These are phyloP conservation scores for Boletus patriciae DNA, from an alignment of 768 basidiomycete genomes.

Conservation along the genomic window DNA sequence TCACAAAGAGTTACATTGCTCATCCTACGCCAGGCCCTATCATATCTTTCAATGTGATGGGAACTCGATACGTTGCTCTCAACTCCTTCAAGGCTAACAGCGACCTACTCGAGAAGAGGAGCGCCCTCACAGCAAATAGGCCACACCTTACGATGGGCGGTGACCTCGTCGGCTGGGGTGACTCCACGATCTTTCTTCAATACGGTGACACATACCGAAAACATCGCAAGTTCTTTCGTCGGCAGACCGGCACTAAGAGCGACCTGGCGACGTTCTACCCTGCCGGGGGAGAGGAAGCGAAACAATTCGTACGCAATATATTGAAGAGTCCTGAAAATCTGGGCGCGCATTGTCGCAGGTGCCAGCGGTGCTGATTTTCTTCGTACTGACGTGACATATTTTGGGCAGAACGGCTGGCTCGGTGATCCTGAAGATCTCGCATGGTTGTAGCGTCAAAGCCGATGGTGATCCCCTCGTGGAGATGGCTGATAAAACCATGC, in stretches of 20 bases:
- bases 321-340: constrained; percentile 3
- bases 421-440: constrained; percentile 35
- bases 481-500: constrained; percentile 25
- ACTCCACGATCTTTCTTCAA: constrained; percentile 3
- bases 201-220: constrained; percentile 7
- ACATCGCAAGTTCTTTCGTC: constrained; percentile 9
- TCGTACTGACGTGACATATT: background rate
- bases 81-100: constrained; percentile 40
- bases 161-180: constrained; percentile 22
- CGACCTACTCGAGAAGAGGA: constrained; percentile 16
- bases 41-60: constrained; percentile 30
- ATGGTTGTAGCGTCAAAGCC: constrained; percentile 36
- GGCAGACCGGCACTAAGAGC: constrained; percentile 7
- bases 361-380: background rate
- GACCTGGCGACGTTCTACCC: constrained; percentile 4
- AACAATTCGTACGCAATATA: constrained; percentile 3
- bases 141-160: constrained; percentile 12
- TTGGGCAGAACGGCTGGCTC: constrained; percentile 34
- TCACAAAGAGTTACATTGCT: background rate
- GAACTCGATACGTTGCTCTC: constrained; percentile 48
- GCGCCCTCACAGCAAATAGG: constrained; percentile 4
- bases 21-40: constrained; percentile 20
- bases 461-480: constrained; percentile 35
- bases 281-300: constrained; percentile 3
- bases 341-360: constrained; percentile 8